A percentile compares a stretch with the other conserved stretches of the same genome.
Evolutionary conservation across 345 rosid species (phyloP).

Genomic region (Acer campestre): DNA sequence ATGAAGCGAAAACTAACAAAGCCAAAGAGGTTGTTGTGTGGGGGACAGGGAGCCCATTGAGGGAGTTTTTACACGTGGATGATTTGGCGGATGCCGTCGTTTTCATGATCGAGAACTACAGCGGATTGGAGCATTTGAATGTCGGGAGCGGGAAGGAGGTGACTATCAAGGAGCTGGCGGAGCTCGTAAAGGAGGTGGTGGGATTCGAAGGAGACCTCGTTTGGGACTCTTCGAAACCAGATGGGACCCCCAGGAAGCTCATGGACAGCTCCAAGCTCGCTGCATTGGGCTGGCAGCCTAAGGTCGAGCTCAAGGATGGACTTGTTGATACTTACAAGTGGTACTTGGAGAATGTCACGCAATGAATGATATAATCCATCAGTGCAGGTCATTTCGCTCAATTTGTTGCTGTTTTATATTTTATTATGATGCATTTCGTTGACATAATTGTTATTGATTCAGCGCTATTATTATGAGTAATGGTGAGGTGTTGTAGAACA

Average conservation of each 20-base stretch:
- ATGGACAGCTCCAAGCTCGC: conserved; percentile 91
- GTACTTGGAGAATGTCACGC: conserved; percentile 76
- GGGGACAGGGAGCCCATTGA: conserved; percentile 92
- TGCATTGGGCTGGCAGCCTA: conserved; percentile 78
- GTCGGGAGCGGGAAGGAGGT: conserved; percentile 96
- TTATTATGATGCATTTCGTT: neutral
- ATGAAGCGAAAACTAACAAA: conserved; percentile 70
- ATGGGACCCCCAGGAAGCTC: conserved; percentile 94
- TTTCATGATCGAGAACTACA: conserved; percentile 75
- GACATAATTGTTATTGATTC: neutral
- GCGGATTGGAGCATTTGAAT: conserved; percentile 81
- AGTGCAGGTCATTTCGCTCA: neutral
- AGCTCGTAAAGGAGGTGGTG: conserved; percentile 87
- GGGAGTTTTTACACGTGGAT: conserved; percentile 96
- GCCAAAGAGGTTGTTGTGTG: conserved; percentile 91
- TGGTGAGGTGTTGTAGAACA: neutral
- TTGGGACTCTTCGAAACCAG: conserved; percentile 87
- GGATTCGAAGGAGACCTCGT: conserved; percentile 80
- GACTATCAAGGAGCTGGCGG: conserved; percentile 87
- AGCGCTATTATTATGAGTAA: neutral
- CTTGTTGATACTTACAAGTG: conserved; percentile 81
- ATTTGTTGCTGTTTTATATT: neutral
- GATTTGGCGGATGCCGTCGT: conserved; percentile 92
- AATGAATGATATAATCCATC: conserved; percentile 18
- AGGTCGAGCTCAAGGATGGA: conserved; percentile 73